phyloP scores from a whole-genome alignment of 208 protist genomes.

The Wallacemonas sp. region DNA sequence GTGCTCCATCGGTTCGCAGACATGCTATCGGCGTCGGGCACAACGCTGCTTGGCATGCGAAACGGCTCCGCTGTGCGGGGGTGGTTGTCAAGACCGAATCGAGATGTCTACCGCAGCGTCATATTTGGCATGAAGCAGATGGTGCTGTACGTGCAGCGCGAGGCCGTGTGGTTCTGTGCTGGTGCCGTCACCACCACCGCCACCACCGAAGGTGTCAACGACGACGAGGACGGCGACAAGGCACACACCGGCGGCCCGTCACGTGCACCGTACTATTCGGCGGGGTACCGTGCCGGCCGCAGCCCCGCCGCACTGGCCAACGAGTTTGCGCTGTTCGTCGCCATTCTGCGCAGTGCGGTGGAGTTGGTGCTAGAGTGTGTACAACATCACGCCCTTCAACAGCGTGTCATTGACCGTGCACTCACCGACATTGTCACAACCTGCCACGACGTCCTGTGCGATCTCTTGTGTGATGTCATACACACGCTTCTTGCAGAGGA shows the following conservation, averaged over 20 bases:
- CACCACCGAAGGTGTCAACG: not conserved
- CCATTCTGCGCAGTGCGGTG: not conserved
- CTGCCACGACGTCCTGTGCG: slow-evolving; percentile 22
- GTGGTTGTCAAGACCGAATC: slow-evolving; percentile 38
- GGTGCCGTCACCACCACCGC: not conserved
- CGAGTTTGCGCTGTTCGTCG: slow-evolving; percentile 7
- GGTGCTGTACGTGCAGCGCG: slow-evolving; percentile 50
- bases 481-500: slow-evolving; percentile 7
- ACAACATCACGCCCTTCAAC: slow-evolving; percentile 29
- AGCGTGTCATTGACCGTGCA: slow-evolving; percentile 39
- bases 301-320: not conserved
- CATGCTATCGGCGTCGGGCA: slow-evolving; percentile 23
- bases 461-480: slow-evolving; percentile 24
- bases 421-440: slow-evolving; percentile 28
- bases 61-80: slow-evolving; percentile 39
- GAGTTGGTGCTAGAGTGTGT: slow-evolving; percentile 27
- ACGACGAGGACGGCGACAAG: not conserved
- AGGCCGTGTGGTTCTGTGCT: slow-evolving; percentile 22
- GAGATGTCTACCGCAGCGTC: slow-evolving; percentile 54
- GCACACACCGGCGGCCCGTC: not conserved
- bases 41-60: slow-evolving; percentile 62
- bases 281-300: not conserved
- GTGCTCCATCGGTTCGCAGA: slow-evolving; percentile 50
- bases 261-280: slow-evolving; percentile 3
- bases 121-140: slow-evolving; percentile 74